Evolutionary conservation across 495 filamentous ascomycete genomes (phyloP), one percentile per base, ranked within the genome.

Genomic region (Hypoxylon rickii): DNA sequence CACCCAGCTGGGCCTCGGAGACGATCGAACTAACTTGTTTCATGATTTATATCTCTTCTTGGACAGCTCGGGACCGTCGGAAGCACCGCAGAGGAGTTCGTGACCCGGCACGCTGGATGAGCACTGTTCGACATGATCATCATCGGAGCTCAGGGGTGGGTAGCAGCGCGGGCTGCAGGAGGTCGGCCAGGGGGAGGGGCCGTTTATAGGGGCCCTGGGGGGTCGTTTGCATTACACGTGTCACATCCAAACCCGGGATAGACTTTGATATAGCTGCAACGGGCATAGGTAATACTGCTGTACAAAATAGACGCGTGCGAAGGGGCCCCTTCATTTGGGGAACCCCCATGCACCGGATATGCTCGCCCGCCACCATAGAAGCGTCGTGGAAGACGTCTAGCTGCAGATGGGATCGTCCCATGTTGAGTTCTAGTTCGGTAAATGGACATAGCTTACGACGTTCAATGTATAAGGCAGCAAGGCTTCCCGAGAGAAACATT

Each of bases 111-210:
- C 31, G 20, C 44, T 47, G 44, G 44, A 36, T 47, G 44, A 47
- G 32, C 11, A 47, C 44, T 47, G 44, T 47, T 47, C 44, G 44
- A 47, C 43, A 47, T 47, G 44, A 47, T 47, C 44, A 29, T 8
- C 44, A 37, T 47, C 44, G 44, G 44, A 47, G 37, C 44, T 29
- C 31, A 47, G 31, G 43, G 32, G 44, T 47, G 44, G 44, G 44
- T 47, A 47, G 44, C 31, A 47, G 18, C 37, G 36, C 44, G 17
- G 33, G 44, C 37, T 31, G 44, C 15, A 10, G 24, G 24, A 29
- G 4, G 44, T 34, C 34, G 31, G 16, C 1, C n/a, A 3, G 29
- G 13, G 22, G 31, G 26, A 16, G 43, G 29, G 17, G 19, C 6
- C 8, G n/a, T n/a, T n/a, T n/a, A n/a, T n/a, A n/a, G n/a, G n/a